Base-by-base conservation (phyloP, 257 asterid genomes). In the Verbena officinalis region DNA sequence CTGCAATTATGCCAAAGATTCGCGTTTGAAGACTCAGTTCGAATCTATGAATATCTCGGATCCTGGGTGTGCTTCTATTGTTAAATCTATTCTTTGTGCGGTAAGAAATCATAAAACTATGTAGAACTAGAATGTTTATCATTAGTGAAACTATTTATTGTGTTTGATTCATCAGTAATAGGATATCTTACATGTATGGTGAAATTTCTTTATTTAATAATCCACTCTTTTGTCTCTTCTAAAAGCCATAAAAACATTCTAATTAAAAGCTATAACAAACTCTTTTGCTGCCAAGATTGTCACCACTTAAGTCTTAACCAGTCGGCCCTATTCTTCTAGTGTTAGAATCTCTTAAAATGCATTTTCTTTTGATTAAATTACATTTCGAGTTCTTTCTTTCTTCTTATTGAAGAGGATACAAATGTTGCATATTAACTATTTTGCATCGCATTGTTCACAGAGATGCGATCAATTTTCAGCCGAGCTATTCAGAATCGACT, bases 401-500 rank as follows among this genome's bases (percentile, higher is more conserved):
- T 7, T 20, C 21, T 7, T 33, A 31, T 55, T 70, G 59, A 49
- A 38, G 30, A 45, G 31, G 46, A 7, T 24, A 16, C 30, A 14
- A 27, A 46, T 31, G 11, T 36, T 65, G 38, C 51, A 49, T 36
- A 36, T 63, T 72, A 22, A 70, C 40, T 62, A 15, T 23, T 42
- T 55, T 42, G 72, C 22, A 30, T 60, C 57, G 63, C 55, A 50
- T 62, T 63, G 52, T 78, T 67, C 73, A 52, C 95, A 92, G 98
- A 85, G 79, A 55, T 92, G 98, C 72, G 98, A 92, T 83, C 92
- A 57, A 45, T 92, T 85, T 72, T 89, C 97, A 44, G 93, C 86
- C 34, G 87, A 85, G 51, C 87, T 92, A 43, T 92, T 69, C 65
- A 21, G 85, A 62, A 70, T 74, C 15, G 71, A 68, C 61, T 71